These are phyloP conservation scores for Wickerhamiella slavikovae DNA, from an alignment of 805 yeast species.

Conservation along the genomic window DNA sequence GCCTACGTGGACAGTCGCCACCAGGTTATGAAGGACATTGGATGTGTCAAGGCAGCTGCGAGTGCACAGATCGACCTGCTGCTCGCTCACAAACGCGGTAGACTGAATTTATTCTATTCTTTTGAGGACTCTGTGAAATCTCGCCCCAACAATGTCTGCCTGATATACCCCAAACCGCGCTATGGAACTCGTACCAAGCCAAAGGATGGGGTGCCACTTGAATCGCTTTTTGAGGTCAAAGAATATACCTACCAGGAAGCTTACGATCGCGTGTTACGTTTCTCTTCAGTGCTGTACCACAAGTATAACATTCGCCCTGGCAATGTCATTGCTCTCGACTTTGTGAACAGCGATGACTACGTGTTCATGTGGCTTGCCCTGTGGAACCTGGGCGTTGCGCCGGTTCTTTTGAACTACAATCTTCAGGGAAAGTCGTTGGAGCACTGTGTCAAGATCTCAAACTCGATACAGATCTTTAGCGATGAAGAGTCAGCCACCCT, in stretches of 20 bases:
- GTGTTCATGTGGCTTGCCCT: slow-evolving; percentile 63
- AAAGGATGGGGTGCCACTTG: slow-evolving; percentile 16
- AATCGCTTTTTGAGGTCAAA: slow-evolving; percentile 33
- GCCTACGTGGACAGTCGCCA: slow-evolving; percentile 10
- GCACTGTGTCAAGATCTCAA: slow-evolving; percentile 61
- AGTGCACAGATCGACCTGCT: slow-evolving; percentile 2
- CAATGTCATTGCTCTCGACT: slow-evolving; percentile 54
- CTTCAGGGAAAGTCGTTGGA: slow-evolving; percentile 49
- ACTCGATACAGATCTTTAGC: slow-evolving; percentile 41
- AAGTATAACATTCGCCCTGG: slow-evolving; percentile 45
- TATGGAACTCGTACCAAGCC: slow-evolving; percentile 5
- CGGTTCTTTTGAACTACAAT: slow-evolving; percentile 74
- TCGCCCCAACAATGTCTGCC: slow-evolving; percentile 33
- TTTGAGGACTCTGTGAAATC: slow-evolving; percentile 36
- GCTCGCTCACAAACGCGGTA: slow-evolving; percentile 6
- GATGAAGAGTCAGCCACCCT: slow-evolving; percentile 47
- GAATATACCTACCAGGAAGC: slow-evolving; percentile 47
- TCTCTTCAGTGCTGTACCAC: slow-evolving; percentile 41
- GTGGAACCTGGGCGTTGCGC: slow-evolving; percentile 82
- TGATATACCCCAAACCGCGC: slow-evolving; percentile 38
- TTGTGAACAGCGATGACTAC: slow-evolving; percentile 68
- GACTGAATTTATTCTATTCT: slow-evolving; percentile 44
- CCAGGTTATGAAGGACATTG: slow-evolving; percentile 7
- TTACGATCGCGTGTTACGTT: slow-evolving; percentile 40
- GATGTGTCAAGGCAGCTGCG: slow-evolving; percentile 3